Evolutionary conservation across 2,329 filamentous ascomycete genomes (phyloP), one percentile per base, ranked within the genome.

Genomic region (Onygenales sp.): DNA sequence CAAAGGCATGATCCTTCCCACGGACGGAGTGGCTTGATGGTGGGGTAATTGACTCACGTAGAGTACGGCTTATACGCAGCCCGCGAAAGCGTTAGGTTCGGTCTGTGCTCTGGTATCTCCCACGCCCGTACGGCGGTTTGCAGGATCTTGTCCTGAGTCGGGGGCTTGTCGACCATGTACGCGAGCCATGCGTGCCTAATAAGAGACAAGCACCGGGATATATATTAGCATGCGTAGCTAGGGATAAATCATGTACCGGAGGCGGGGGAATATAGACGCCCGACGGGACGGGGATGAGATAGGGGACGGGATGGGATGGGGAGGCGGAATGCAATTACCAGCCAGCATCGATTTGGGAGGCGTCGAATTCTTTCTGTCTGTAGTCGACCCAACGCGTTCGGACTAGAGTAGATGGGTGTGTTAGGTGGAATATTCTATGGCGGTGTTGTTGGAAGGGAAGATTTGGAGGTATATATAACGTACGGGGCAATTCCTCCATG

Each of bases 341-440:
- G 72, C 92, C 88, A 50, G 92, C 91, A 73, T 97, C 92, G 64
- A 96, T 87, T 52, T 96, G 89, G 45, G 61, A 65, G 21, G 65
- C 58, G 62, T 81, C 71, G 52, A 65, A 70, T 67, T 97, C 89
- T 64, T 88, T 79, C 72, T 87, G 80, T 76, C 89, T 92, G 79
- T 94, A 98, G 73, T 97, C 91, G 59, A 98, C 88, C 93, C 94
- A 98, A 78, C 91, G 84, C 63, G 90, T 96, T 66, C 92, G 87
- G 65, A 96, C 90, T 93, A 63, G 52, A 49, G 14, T 17, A 39
- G 32, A 11, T 33, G 8, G 4, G 36, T 39, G 42, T 32, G 39
- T 45, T 32, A 41, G 33, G 21, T 27, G 21, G 21, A 5, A 27
- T 27, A 27, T 27, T 27, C 21, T 27, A 27, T 5, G 21, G 21